Conservation (phyloP, 305 asterid species). For the Ajuga reptans region DNA sequence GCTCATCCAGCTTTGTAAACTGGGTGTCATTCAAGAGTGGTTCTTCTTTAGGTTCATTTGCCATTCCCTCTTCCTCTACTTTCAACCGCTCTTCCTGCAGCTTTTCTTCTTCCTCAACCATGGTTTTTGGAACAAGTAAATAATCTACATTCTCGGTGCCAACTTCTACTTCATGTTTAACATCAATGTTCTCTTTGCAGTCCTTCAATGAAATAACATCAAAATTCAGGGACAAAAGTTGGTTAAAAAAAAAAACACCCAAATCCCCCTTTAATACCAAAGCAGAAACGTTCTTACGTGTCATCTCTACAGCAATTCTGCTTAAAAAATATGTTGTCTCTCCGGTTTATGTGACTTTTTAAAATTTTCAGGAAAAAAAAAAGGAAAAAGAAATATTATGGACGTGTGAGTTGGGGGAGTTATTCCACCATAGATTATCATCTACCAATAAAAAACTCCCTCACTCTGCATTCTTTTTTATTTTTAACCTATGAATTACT, state of each 20-base stretch:
- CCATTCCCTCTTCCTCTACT: conserved; percentile 41
- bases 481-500: no score
- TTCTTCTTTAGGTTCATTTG: conserved; percentile 30
- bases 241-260: background rate
- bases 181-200: conserved; percentile 38
- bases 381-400: no score
- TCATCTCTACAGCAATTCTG: no score
- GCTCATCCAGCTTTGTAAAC: conserved; percentile 74
- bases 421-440: no score
- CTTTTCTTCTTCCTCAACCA: conserved; percentile 55
- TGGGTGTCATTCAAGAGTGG: conserved; percentile 53
- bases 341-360: no score
- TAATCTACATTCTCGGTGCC: conserved; percentile 34
- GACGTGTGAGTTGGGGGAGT: no score
- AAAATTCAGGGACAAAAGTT: conserved; percentile 10
- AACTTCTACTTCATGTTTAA: conserved; percentile 36
- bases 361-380: no score
- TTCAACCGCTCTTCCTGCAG: conserved; percentile 44
- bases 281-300: no score
- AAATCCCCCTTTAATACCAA: no score
- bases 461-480: no score
- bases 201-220: conserved; percentile 36
- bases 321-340: no score
- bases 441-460: no score
- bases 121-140: conserved; percentile 36